Base-by-base conservation (phyloP, 495 filamentous ascomycete genomes). In the Podospora fimiseda region DNA sequence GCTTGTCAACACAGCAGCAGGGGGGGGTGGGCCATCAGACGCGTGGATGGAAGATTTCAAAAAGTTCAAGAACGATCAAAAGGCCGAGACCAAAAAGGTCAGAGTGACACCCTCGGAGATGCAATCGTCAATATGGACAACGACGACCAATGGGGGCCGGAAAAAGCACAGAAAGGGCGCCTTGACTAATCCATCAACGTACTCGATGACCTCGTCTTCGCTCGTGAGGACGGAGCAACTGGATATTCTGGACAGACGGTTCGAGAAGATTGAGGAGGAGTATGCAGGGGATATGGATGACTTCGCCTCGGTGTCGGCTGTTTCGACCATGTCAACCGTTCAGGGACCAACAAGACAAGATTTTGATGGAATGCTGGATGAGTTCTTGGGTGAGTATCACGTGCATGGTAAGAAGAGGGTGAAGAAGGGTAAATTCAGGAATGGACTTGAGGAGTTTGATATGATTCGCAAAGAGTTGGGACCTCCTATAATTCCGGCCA, bases 131-230 rank as follows among this genome's bases (percentile, higher is more conserved):
- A 74, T 86, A 55, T 82, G 89, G 73, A 92, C 89, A 13, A 88
- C 85, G 18, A 87, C 86, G 0, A 90, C 88, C 4, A 86, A 79
- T 56, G 78, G 79, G 22, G 80, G 83, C 14, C 82, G 88, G 1
- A 74, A 76, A 30, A 97, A 95, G 81, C 94, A 92, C 80, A 80
- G 89, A 54, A 93, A 90, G 69, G 90, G 90, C 42, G 90, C 93
- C 16, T 66, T 93, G 66, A 96, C 93, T 18, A 88, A 86, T 60
- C 88, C 86, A 1, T 92, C 92, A 5, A 79, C 80, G 14, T 97
- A 95, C 72, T 95, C 90, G n/a, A 99, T 97, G 94, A 90, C 86
- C 0, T 95, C 88, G 5, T 96, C 93, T 0, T 85, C 90, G 0
- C 74, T 97, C 6, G 81, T 85, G 18, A 81, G 94, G 39, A 97